Conservation (phyloP, 2,329 filamentous ascomycete genomes). For the Penicillium sp. region DNA sequence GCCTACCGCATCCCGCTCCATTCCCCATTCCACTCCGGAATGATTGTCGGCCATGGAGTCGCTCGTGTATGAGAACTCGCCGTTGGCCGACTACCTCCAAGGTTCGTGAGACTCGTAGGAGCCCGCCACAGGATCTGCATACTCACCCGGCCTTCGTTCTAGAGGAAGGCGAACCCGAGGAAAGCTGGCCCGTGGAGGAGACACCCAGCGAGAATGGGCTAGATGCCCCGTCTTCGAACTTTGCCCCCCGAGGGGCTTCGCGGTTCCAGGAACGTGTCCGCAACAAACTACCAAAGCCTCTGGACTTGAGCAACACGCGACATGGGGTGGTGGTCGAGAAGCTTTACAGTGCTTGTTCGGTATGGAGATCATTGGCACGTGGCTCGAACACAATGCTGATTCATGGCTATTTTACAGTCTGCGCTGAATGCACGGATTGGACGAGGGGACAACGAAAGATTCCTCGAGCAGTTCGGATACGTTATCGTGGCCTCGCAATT, state of each 20-base stretch:
- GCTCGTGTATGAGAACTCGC: conserved; percentile 80
- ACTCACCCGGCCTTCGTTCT: conserved; percentile 14
- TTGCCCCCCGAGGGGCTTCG: conserved; percentile 51
- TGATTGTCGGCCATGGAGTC: conserved; percentile 68
- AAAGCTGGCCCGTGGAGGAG: conserved; percentile 39
- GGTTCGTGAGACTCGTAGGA: conserved; percentile 53
- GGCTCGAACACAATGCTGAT: conserved; percentile 10
- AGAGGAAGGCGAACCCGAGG: conserved; percentile 48
- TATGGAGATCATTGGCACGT: conserved; percentile 28
- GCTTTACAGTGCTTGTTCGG: conserved; percentile 49
- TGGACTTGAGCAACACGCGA: conserved; percentile 37
- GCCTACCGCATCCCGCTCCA: conserved; percentile 17
- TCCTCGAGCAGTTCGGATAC: conserved; percentile 90
- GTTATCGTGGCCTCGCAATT: conserved; percentile 89
- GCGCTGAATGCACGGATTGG: conserved; percentile 54
- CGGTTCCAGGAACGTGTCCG: conserved; percentile 50
- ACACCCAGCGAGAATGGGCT: conserved; percentile 30
- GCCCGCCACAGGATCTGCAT: conserved; percentile 3
- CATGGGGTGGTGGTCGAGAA: conserved; percentile 36
- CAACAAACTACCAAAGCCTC: conserved; percentile 49
- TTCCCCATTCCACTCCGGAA: conserved; percentile 24
- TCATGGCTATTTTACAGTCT: conserved; percentile 22
- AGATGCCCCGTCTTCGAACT: conserved; percentile 37
- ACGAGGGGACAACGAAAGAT: conserved; percentile 74
- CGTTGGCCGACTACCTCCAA: conserved; percentile 84